Evolutionary conservation across 768 basidiomycete species (phyloP), one percentile per base, ranked within the genome.

Genomic region (Mycena metata): DNA sequence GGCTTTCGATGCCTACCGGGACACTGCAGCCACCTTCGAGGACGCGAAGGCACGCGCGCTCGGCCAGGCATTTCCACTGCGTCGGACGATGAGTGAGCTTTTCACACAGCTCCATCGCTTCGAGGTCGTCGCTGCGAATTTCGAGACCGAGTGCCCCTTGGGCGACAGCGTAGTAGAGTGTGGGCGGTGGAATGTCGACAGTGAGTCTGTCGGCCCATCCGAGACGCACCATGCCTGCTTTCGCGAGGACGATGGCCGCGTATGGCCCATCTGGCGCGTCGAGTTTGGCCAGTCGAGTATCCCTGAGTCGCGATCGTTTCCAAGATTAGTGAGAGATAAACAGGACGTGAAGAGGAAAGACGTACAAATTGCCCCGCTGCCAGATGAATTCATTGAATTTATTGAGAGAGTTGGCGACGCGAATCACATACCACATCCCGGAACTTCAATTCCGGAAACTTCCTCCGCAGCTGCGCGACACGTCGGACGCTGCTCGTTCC

Each of bases 11-110:
- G 9, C 96, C 96, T 19, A 99, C 96, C 2, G 97, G 97, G 0
- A 99, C 96, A 68, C 94, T 96, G 80, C 98, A 99, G 30, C 98
- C 98, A 23, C 98, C 98, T 79, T 99, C 98, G 60, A 99, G 84
- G 23, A 91, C 90, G n/a, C 91, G 84, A 69, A 99, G 83, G 79
- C 93, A 92, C 1, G 92, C 93, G 13, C 98, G 88, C 79, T 99
- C 98, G 3, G 96, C 95, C 26, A 86, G 81, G 75, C 92, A 94
- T 62, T 75, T 81, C 91, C 91, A 94, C 54, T 90, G 85, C 0
- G 95, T 96, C 76, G 87, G 84, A 81, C 90, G 87, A 76, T 98
- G 93, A 0, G 88, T 93, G 50, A 96, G 78, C 30, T 82, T 83
- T 35, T 84, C 80, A 76, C 96, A 90, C 26, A 96, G 79, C 56